Evolutionary conservation across 106 monocot genomes (phyloP).

Genomic region (Dendrobium nobile): DNA sequence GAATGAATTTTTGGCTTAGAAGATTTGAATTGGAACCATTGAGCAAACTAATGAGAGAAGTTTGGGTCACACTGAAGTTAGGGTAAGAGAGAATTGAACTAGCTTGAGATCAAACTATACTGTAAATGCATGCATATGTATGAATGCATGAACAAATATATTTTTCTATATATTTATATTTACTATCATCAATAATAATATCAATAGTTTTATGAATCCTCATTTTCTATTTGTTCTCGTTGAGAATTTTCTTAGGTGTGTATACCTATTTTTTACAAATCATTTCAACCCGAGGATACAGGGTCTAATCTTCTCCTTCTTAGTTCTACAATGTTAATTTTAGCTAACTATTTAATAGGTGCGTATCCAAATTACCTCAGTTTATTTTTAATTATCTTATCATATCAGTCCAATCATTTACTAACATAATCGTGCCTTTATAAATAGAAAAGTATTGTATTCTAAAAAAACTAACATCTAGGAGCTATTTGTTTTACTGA

Average conservation of each 20-base stretch:
- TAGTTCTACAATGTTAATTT: too few species aligned
- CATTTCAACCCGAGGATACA: not conserved
- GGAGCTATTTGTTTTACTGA: too few species aligned
- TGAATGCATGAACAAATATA: not conserved
- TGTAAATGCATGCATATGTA: not conserved
- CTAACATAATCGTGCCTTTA: not conserved
- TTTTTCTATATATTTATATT: not conserved
- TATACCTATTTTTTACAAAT: not conserved
- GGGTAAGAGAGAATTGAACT: not conserved
- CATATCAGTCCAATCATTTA: not conserved
- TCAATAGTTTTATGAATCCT: not conserved
- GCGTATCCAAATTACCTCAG: not conserved
- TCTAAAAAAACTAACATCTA: too few species aligned
- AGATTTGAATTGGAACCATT: not conserved
- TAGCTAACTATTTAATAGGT: too few species aligned
- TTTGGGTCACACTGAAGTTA: not conserved
- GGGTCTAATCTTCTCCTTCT: too few species aligned
- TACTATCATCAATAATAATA: too few species aligned
- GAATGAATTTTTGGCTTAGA: too few species aligned
- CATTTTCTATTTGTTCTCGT: not conserved
- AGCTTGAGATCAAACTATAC: not conserved
- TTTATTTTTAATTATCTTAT: not conserved
- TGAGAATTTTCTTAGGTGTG: not conserved
- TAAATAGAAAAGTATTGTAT: too few species aligned
- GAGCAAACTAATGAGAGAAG: not conserved